Conservation (phyloP, 306 rosid species). For the Mucuna pruriens region DNA sequence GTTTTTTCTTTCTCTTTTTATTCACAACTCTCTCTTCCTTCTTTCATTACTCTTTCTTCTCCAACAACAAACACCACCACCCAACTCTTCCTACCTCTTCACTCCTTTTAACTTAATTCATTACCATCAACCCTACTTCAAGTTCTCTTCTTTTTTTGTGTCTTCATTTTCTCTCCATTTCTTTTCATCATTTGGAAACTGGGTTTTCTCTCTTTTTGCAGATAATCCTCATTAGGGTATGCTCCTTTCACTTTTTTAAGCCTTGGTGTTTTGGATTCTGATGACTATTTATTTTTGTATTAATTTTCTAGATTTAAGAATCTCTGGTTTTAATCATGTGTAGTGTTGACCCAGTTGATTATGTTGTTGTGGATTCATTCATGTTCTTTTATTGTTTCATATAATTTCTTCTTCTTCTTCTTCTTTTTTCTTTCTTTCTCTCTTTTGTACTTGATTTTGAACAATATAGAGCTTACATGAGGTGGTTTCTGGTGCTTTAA, state of each 20-base stretch:
- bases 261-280: conserved; percentile 7
- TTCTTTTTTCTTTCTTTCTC: no score
- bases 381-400: neutral
- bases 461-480: neutral
- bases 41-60: neutral
- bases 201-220: conserved; percentile 29
- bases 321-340: neutral
- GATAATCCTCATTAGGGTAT: conserved; percentile 40
- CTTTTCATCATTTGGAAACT: conserved; percentile 32
- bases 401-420: neutral
- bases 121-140: neutral
- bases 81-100: neutral
- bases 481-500: neutral
- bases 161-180: conserved; percentile 23
- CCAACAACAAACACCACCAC: conserved; percentile 14
- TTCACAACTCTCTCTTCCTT: neutral
- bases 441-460: neutral
- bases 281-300: neutral
- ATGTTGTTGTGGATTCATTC: neutral
- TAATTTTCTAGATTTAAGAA: neutral
- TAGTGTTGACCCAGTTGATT: neutral
- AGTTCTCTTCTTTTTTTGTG: neutral
- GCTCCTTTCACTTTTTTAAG: neutral
- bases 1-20: neutral
- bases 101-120: neutral